These are phyloP conservation scores for Aphanomyces invadans DNA, from an alignment of 352 stramenopile genomes.

Conservation along the genomic window DNA sequence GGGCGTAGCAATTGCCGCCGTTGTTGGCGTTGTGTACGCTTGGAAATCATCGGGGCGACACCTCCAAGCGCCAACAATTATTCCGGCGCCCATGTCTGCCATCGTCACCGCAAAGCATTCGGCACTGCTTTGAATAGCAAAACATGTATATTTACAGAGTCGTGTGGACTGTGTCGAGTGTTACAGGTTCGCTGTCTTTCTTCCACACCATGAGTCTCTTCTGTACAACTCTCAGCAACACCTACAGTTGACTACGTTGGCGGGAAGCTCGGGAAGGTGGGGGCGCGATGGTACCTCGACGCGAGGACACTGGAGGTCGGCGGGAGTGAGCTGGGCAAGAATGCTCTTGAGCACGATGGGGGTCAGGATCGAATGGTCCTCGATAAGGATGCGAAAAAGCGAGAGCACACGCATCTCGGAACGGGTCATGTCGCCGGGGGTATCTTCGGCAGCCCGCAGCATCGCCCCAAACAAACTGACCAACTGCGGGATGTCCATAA, in stretches of 20 bases:
- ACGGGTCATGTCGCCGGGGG: constrained; percentile 38
- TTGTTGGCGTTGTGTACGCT: constrained; percentile 44
- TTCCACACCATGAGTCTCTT: not conserved
- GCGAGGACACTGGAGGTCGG: constrained; percentile 38
- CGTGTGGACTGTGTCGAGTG: too few species aligned
- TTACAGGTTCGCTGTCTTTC: not conserved
- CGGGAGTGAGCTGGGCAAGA: constrained; percentile 31
- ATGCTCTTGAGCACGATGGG: constrained; percentile 50
- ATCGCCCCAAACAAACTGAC: constrained; percentile 42
- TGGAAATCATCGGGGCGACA: too few species aligned
- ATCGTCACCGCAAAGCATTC: constrained; percentile 31
- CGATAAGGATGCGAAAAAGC: constrained; percentile 56
- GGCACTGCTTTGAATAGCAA: constrained; percentile 1
- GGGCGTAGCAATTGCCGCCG: constrained; percentile 39
- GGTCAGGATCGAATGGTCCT: constrained; percentile 56
- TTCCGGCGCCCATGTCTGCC: constrained; percentile 14
- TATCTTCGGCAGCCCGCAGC: constrained; percentile 38
- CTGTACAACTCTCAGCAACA: constrained; percentile 33
- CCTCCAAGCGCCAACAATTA: too few species aligned
- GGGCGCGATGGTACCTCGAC: constrained; percentile 45
- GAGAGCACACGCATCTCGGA: constrained; percentile 58
- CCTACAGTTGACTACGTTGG: constrained; percentile 21
- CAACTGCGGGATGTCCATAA: constrained; percentile 27
- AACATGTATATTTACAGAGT: too few species aligned
- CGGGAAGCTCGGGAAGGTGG: too few species aligned